Evolutionary conservation across 345 rosid species (phyloP).

Genomic region (Litchi chinensis): DNA sequence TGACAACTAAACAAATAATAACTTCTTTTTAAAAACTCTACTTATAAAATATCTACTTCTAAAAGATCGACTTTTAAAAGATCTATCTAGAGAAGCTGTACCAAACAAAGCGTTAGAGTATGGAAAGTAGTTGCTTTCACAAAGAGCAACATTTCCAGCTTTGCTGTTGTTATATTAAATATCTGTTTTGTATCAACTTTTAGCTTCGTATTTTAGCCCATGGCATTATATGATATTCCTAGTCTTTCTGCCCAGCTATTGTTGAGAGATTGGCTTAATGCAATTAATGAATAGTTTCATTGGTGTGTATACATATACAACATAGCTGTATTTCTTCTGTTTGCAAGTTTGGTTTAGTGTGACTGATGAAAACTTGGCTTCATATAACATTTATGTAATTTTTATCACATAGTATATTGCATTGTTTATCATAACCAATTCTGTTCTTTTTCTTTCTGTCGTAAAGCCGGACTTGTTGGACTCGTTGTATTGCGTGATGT

Average conservation of each 20-base stretch:
- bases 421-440: background rate
- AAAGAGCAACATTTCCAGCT: background rate
- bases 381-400: background rate
- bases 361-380: background rate
- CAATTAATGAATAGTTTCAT: too few relatives aligned
- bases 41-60: too few relatives aligned
- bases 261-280: background rate
- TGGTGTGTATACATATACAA: background rate
- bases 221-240: background rate
- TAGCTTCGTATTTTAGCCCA: background rate
- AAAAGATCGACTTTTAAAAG: too few relatives aligned
- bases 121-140: background rate
- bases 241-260: background rate
- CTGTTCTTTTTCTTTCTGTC: slow-evolving; percentile 9
- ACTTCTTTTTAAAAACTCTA: too few relatives aligned
- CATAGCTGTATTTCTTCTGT: background rate
- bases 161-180: background rate
- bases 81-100: too few relatives aligned
- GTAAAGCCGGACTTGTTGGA: slow-evolving; percentile 85
- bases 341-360: background rate
- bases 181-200: background rate
- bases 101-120: too few relatives aligned
- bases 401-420: background rate
- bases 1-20: too few relatives aligned
- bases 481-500: slow-evolving; percentile 73